Percentiles rank a stretch among this genome's conserved stretches.
Conservation (phyloP, 2,329 filamentous ascomycete genomes). For the Aspergillus vadensis region DNA sequence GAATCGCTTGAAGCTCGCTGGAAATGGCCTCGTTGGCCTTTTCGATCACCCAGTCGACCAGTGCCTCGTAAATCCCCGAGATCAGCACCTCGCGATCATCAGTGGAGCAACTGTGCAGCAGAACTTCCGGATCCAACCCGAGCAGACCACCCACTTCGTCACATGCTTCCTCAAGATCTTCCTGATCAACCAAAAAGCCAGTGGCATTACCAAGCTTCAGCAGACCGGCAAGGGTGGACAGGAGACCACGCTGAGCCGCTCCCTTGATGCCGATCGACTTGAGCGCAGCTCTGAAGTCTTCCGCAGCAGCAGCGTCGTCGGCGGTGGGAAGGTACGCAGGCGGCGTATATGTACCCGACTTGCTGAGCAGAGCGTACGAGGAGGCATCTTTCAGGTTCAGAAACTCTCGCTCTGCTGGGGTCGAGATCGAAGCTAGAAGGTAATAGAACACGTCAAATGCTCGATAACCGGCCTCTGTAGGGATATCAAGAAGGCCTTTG, state of each 20-base stretch:
- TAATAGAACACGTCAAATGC: conserved; percentile 99
- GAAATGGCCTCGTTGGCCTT: conserved; percentile 87
- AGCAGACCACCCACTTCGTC: conserved; percentile 87
- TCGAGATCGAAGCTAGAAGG: conserved; percentile 86
- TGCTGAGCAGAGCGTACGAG: conserved; percentile 75
- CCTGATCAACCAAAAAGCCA: conserved; percentile 80
- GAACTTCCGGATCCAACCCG: conserved; percentile 80
- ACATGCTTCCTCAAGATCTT: conserved; percentile 80
- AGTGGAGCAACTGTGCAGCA: conserved; percentile 76
- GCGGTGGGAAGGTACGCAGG: conserved; percentile 88
- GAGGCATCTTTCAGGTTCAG: conserved; percentile 76
- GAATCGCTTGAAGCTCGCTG: conserved; percentile 69
- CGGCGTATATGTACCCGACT: conserved; percentile 81
- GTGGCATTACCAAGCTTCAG: conserved; percentile 90
- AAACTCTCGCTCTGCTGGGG: conserved; percentile 84
- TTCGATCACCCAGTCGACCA: conserved; percentile 90
- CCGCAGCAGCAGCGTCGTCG: conserved; percentile 87
- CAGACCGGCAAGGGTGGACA: conserved; percentile 81
- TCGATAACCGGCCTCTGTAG: conserved; percentile 76
- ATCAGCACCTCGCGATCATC: conserved; percentile 82
- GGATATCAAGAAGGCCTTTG: conserved; percentile 77
- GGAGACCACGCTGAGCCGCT: conserved; percentile 74
- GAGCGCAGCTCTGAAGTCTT: conserved; percentile 84
- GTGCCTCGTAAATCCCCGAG: conserved; percentile 83
- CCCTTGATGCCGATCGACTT: conserved; percentile 96